Conservation (phyloP, 2,329 filamentous ascomycete genomes). For the Stachybotrys chlorohalonatus region DNA sequence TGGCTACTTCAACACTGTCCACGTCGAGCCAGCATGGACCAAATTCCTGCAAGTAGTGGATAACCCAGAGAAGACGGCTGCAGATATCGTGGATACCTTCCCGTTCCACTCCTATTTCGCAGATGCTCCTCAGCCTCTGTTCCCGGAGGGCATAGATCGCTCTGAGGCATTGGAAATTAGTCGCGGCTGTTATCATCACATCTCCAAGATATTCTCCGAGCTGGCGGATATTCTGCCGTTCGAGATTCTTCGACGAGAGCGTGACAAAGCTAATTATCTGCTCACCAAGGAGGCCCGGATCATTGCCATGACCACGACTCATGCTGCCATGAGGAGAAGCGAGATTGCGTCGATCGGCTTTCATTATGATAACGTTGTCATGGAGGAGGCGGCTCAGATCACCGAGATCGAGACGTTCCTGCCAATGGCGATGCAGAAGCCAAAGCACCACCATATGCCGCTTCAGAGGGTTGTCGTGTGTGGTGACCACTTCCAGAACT, state of each 20-base stretch:
- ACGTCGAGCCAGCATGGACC: slow-evolving; percentile 79
- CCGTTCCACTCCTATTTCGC: slow-evolving; percentile 86
- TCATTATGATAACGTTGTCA: slow-evolving; percentile 93
- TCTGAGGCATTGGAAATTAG: slow-evolving; percentile 67
- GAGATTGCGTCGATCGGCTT: slow-evolving; percentile 92
- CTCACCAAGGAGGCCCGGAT: slow-evolving; percentile 94
- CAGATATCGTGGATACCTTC: slow-evolving; percentile 64
- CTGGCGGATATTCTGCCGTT: slow-evolving; percentile 91
- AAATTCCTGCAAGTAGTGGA: slow-evolving; percentile 60
- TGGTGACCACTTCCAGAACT: slow-evolving; percentile 95
- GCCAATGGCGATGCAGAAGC: slow-evolving; percentile 83
- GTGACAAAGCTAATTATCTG: slow-evolving; percentile 93
- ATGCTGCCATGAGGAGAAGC: slow-evolving; percentile 86
- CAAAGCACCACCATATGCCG: slow-evolving; percentile 60
- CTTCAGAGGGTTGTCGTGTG: slow-evolving; percentile 86
- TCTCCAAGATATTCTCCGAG: slow-evolving; percentile 84
- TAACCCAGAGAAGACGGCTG: slow-evolving; percentile 43
- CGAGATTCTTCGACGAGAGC: slow-evolving; percentile 79
- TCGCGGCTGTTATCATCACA: slow-evolving; percentile 78
- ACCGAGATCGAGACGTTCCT: slow-evolving; percentile 98
- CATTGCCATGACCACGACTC: slow-evolving; percentile 96
- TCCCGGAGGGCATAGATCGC: slow-evolving; percentile 56
- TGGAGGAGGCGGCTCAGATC: slow-evolving; percentile 98
- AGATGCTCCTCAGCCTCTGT: slow-evolving; percentile 78
- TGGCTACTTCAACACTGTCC: slow-evolving; percentile 91